These are phyloP conservation scores for Fraxinus nigra DNA, from an alignment of 305 asterid genomes.

Conservation along the genomic window DNA sequence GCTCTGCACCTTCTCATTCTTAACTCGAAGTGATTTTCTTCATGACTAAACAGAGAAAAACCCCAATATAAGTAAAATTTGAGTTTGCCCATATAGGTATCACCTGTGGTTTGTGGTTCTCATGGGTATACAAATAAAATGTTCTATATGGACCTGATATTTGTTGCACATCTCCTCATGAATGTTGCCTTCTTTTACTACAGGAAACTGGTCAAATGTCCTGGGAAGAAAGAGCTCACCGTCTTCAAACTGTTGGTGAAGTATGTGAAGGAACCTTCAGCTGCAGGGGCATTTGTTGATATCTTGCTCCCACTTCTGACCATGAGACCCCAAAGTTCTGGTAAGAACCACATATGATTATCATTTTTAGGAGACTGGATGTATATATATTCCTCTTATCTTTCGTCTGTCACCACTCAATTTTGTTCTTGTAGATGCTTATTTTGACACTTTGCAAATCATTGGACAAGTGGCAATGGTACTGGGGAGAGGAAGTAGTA, in stretches of 20 bases:
- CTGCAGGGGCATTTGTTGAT: constrained; percentile 66
- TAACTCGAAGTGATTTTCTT: background rate
- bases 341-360: constrained; percentile 40
- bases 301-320: constrained; percentile 72
- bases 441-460: constrained; percentile 52
- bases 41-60: background rate
- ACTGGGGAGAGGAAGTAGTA: constrained; percentile 53
- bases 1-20: background rate
- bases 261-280: constrained; percentile 61
- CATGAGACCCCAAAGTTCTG: constrained; percentile 57
- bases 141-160: background rate
- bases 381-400: background rate
- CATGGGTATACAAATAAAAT: background rate
- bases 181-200: constrained; percentile 19
- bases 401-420: constrained; percentile 2
- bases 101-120: background rate
- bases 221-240: constrained; percentile 61
- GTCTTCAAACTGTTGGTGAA: constrained; percentile 65
- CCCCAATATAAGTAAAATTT: background rate
- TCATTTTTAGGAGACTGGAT: background rate
- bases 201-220: constrained; percentile 60
- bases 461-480: constrained; percentile 49
- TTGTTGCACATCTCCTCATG: constrained; percentile 18
- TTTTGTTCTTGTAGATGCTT: constrained; percentile 51
- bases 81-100: background rate